Base-by-base conservation (phyloP, 2,329 filamentous ascomycete genomes). In the Sarocladium oryzae region DNA sequence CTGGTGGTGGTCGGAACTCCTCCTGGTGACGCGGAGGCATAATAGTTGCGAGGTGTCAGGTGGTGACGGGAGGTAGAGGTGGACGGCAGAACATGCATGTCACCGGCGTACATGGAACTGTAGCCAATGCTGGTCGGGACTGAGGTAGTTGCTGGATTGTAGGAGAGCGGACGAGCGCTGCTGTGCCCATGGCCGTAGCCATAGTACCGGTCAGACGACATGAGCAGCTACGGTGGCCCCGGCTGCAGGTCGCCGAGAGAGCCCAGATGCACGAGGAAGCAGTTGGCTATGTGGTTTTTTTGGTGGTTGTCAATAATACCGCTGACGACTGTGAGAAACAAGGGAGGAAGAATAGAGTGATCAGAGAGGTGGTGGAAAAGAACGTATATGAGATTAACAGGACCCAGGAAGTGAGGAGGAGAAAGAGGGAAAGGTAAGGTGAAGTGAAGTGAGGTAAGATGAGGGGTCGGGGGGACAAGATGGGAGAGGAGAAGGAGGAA, bases 51-150 rank as follows among this genome's bases (percentile, higher is more conserved):
- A 20, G 68, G 61, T 26, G 66, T 60, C n/a, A 57, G 50, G 28
- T 59, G 56, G 57, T 67, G 56, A 56, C 60, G 63, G 49, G 58
- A 57, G 33, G 59, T 56, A 18, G 63, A 62, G 60, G 70, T 61
- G 55, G 70, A 64, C 16, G 78, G 77, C 60, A 79, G 67, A 56
- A 75, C 71, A 56, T 82, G 77, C 53, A 78, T 68, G 58, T 82
- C 79, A 50, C 75, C 73, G 53, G 69, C 68, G 56, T 79, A 79
- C 52, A 73, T 66, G 53, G 73, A 69, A 59, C 68, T 72, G 61
- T 77, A 77, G 21, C 72, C 73, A 49, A 76, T 66, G 59, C 70
- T 71, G 45, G 73, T 69, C 16, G 79, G 79, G 62, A 82, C 63
- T 24, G 78, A 81, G 46, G 75, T 65, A 53, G 78, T 73, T 52